Evolutionary conservation across 441 rosid genomes (phyloP).

Genomic region (Erodium moschatum): DNA sequence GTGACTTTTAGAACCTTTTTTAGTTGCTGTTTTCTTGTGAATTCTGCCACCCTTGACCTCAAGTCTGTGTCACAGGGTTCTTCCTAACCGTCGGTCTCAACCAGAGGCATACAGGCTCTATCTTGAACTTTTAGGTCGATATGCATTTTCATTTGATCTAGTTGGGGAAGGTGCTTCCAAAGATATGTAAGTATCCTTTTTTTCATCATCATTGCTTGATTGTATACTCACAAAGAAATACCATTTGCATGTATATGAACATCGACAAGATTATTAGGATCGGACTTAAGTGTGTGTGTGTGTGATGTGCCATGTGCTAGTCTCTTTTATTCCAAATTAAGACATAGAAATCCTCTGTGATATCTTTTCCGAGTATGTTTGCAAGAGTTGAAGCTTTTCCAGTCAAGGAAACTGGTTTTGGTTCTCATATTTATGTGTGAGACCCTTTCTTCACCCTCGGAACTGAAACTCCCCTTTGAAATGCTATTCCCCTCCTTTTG

Average conservation of each 20-base stretch:
- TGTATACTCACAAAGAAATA: neutral
- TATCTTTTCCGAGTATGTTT: neutral
- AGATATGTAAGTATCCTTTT: constrained; percentile 20
- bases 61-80: constrained; percentile 26
- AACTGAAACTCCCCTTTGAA: neutral
- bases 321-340: neutral
- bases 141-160: constrained; percentile 29
- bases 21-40: neutral
- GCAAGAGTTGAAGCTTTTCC: neutral
- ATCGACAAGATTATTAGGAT: neutral
- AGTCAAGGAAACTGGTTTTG: neutral
- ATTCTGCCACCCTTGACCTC: neutral
- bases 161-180: constrained; percentile 23
- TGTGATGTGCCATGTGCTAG: neutral
- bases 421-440: neutral
- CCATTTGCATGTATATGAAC: neutral
- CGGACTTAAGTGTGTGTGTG: neutral
- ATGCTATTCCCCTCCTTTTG: neutral
- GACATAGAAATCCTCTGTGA: neutral
- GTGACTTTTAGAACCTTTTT: neutral
- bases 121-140: constrained; percentile 43
- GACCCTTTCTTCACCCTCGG: neutral
- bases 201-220: neutral
- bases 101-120: constrained; percentile 51
- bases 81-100: constrained; percentile 43